Base-by-base conservation (phyloP, 352 stramenopile species). In the Globisporangium echinulatum region DNA sequence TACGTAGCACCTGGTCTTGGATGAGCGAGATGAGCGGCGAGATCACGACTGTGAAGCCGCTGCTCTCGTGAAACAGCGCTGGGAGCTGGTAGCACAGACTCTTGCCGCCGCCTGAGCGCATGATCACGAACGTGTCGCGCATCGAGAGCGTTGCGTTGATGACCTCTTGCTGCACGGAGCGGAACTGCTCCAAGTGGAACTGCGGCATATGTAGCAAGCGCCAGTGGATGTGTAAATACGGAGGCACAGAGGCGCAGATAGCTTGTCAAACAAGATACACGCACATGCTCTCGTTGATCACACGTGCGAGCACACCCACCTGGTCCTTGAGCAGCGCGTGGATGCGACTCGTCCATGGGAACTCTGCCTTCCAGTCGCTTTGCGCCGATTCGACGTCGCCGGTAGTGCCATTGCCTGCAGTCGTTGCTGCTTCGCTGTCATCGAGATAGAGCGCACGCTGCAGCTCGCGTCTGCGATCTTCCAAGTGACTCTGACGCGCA, bases 21-120 rank as follows among this genome's bases (percentile, higher is more conserved):
- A 98, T 98, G 13, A 98, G 78, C 19, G 88, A 97, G 36, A 98
- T 72, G 15, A 98, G 70, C 15, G 94, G 94, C 6, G 87, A 97
- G 50, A 98, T 81, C 1, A 98, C 92, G 2, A 98, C 68, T 4
- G 88, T 97, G 39, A 98, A 80, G 5, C 79, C 76, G 39, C 72
- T 52, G 47, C 69, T 78, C 72, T 79, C 76, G 1, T 92, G 67
- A 15, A 74, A 65, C 4, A 97, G 56, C 0, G 89, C 85, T 13
- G 91, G 89, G 0, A 97, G 64, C 64, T 98, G 87, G 61, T 97
- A 98, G 47, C 83, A 96, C 1, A 98, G 69, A 37, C 79, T 90
- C 63, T 94, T 95, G 49, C 85, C 83, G 46, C 85, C 83, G 44
- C 85, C 83, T 0, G 91, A 97, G 14, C 85, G 81, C 92, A 98